Evolutionary conservation across 2,329 filamentous ascomycete species (phyloP).

Genomic region (Huntiella abstrusa): DNA sequence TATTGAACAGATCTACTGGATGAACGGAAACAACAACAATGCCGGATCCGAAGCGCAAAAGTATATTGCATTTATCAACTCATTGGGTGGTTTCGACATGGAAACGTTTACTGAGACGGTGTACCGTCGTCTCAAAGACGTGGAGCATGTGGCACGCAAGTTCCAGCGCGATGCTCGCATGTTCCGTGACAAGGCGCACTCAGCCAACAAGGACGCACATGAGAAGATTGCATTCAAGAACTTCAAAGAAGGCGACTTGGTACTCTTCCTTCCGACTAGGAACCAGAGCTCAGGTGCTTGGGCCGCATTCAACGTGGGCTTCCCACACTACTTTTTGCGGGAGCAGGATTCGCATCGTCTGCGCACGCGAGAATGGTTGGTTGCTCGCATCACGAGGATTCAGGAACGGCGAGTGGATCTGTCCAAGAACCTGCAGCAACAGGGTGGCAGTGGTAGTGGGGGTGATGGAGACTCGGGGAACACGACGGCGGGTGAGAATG

Average conservation of each 20-base stretch:
- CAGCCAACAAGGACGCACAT: slow-evolving; percentile 65
- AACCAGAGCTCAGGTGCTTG: slow-evolving; percentile 90
- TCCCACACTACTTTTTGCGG: slow-evolving; percentile 88
- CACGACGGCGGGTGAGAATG: slow-evolving; percentile 52
- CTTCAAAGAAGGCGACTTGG: slow-evolving; percentile 92
- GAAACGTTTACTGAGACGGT: slow-evolving; percentile 72
- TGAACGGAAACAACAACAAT: slow-evolving; percentile 45
- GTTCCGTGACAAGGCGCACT: slow-evolving; percentile 74
- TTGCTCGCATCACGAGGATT: slow-evolving; percentile 77
- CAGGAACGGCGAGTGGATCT: slow-evolving; percentile 89
- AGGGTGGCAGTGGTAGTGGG: slow-evolving; percentile 4
- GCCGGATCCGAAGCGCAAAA: slow-evolving; percentile 42
- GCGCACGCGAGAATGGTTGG: slow-evolving; percentile 78
- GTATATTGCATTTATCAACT: slow-evolving; percentile 56
- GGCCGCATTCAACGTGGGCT: slow-evolving; percentile 96
- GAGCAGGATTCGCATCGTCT: slow-evolving; percentile 82
- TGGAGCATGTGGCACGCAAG: slow-evolving; percentile 82
- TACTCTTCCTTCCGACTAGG: slow-evolving; percentile 79
- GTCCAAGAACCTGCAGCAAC: slow-evolving; percentile 49
- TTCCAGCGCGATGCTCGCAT: slow-evolving; percentile 75
- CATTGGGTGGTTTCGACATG: slow-evolving; percentile 61
- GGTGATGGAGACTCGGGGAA: slow-evolving; percentile 27
- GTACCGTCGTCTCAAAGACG: slow-evolving; percentile 77
- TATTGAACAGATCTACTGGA: slow-evolving; percentile 65
- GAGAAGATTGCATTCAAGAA: slow-evolving; percentile 91